Base-by-base conservation (phyloP, 1,284 basidiomycete genomes). In the Mycosarcoma mackinlayi region DNA sequence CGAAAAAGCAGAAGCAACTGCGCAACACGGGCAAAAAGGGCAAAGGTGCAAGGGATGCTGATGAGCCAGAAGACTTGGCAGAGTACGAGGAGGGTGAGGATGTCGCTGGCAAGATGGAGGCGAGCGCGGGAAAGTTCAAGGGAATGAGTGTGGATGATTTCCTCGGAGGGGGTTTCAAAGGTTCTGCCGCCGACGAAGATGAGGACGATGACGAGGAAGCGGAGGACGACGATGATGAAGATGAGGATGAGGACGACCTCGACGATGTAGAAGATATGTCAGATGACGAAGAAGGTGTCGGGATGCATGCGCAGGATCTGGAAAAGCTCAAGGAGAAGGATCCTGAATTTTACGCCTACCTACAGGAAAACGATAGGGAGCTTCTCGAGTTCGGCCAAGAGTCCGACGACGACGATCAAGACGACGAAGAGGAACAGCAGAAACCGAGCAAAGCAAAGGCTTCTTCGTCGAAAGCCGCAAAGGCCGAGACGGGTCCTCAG, bases 331-430 rank as follows among this genome's bases (percentile, higher is more conserved):
- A 91, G 13, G 91, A 95, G 84, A 95, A 92, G 83, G 96, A 98
- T 83, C 95, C 95, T 18, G 95, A 97, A 78, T 98, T 98, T 85
- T 98, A 89, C 89, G 94, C 96, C 84, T 98, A 96, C 81, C 86
- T 98, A 7, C 90, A 96, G 85, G 93, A 98, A 84, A 95, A 98
- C 81, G 95, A 98, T 84, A 86, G 87, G 55, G 93, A 94, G 52
- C 85, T 98, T 28, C 86, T 98, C 6, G 86, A 92, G 2, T 98
- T 98, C 81, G 79, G 73, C 16, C 58, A 73, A 31, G 85, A 88
- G 34, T 78, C 76, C 16, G 83, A 80, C 58, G 78, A 79, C 9
- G 80, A 82, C 11, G 83, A 68, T 2, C 52, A 64, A 19, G 83
- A 73, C 0, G 80, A 69, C 4, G 62, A 70, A 28, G 34, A 73